phyloP scores from a whole-genome alignment of 768 basidiomycete genomes.

The Lentinula sp. region DNA sequence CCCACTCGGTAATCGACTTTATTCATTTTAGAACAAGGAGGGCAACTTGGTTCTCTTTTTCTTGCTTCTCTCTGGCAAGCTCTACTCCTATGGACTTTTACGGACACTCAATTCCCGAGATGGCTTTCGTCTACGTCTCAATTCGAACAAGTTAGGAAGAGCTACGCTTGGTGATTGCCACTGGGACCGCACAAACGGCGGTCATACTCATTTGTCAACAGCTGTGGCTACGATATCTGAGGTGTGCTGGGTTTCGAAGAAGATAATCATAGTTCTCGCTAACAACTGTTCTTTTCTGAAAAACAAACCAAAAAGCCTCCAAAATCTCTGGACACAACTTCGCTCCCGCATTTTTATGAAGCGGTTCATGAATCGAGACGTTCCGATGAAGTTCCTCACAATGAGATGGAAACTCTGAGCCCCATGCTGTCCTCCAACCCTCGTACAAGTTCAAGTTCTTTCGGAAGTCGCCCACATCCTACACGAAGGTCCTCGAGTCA shows the following conservation, averaged over 20 bases:
- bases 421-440: background rate
- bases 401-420: background rate
- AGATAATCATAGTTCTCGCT: background rate
- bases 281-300: background rate
- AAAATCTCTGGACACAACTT: background rate
- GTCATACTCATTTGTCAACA: background rate
- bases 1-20: background rate
- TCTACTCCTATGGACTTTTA: constrained; percentile 33
- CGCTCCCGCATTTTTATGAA: background rate
- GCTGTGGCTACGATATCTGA: background rate
- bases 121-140: background rate
- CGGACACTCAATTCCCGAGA: constrained; percentile 20
- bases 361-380: background rate
- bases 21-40: background rate
- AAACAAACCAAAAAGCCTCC: background rate
- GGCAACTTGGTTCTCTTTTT: constrained; percentile 43
- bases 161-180: constrained; percentile 1
- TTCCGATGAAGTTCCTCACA: background rate
- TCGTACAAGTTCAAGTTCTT: background rate
- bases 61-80: constrained; percentile 42
- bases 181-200: background rate
- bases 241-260: background rate
- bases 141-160: constrained; percentile 5
- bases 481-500: background rate
- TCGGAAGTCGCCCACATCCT: background rate